Evolutionary conservation across 2,329 filamentous ascomycete species (phyloP).

Genomic region (Byssoonygena ceratinophila): DNA sequence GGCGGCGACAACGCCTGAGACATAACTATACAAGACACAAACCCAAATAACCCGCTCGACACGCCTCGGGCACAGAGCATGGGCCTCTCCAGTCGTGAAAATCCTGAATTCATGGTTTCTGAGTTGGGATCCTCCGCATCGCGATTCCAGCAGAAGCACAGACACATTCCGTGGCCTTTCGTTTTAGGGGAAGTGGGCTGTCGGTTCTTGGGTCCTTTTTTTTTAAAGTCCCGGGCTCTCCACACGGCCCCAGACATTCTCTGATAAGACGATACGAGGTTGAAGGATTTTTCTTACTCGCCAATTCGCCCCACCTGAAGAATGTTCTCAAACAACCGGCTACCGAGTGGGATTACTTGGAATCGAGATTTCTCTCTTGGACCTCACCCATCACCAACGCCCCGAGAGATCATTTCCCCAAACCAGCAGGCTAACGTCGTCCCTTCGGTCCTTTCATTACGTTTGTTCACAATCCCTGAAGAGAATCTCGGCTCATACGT

Average conservation of each 20-base stretch:
- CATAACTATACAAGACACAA: background rate
- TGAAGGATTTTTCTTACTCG: constrained; percentile 2
- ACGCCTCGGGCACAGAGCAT: background rate
- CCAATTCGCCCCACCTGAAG: background rate
- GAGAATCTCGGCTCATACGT: background rate
- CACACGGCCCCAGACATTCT: background rate
- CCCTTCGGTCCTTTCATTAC: background rate
- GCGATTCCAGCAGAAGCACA: background rate
- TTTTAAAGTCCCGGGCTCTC: background rate
- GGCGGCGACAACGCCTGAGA: background rate
- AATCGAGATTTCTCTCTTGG: background rate
- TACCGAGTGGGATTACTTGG: background rate
- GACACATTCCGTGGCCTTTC: background rate
- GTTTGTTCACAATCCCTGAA: background rate
- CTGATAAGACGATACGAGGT: constrained; percentile 3
- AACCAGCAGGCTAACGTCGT: background rate
- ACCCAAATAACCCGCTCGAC: background rate
- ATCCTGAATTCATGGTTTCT: background rate
- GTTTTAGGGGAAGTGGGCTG: background rate
- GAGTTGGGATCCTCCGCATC: background rate
- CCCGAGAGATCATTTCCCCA: background rate
- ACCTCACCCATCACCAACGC: background rate
- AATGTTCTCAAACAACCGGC: constrained; percentile 1
- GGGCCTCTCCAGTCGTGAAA: too few relatives aligned
- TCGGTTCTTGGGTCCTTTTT: background rate